These are phyloP conservation scores for Lachnellula suecica DNA, from an alignment of 2,329 filamentous ascomycete species.

Conservation along the genomic window DNA sequence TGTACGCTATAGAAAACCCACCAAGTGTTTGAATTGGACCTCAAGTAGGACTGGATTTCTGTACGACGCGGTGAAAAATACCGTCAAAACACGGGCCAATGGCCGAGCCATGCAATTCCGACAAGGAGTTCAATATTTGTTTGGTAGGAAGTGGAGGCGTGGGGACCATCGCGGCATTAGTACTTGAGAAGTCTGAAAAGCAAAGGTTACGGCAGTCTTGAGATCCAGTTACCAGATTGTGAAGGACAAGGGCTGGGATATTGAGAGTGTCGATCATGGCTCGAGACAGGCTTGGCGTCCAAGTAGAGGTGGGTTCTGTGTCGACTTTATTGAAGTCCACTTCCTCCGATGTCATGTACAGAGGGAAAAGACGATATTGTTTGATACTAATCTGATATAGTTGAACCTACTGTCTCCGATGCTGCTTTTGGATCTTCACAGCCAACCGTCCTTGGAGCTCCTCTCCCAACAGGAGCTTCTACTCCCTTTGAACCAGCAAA, in stretches of 20 bases:
- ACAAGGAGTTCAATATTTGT: slow-evolving; percentile 21
- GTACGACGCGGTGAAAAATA: too few relatives aligned
- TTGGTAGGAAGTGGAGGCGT: slow-evolving; percentile 23
- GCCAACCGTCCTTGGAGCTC: not conserved
- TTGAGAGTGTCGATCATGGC: slow-evolving; percentile 27
- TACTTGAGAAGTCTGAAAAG: slow-evolving; percentile 20
- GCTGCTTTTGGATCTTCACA: slow-evolving; percentile 4
- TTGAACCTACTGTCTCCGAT: slow-evolving; percentile 13
- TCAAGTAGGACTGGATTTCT: too few relatives aligned
- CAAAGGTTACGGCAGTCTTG: slow-evolving; percentile 21
- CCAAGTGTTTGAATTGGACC: too few relatives aligned
- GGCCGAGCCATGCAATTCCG: too few relatives aligned
- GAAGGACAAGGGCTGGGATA: slow-evolving; percentile 21
- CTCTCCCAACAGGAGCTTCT: slow-evolving; percentile 12
- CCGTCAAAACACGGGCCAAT: too few relatives aligned
- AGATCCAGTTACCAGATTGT: slow-evolving; percentile 21
- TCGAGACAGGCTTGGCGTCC: slow-evolving; percentile 20
- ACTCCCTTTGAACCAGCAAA: slow-evolving; percentile 12
- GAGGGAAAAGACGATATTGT: not conserved
- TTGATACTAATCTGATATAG: not conserved
- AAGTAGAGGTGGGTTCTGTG: slow-evolving; percentile 11
- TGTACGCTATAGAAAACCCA: too few relatives aligned
- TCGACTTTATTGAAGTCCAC: not conserved
- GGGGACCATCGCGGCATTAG: slow-evolving; percentile 22
- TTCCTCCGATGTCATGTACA: not conserved